phyloP scores from a whole-genome alignment of 202 grass and related monocot species.

The Carex sylvatica region DNA sequence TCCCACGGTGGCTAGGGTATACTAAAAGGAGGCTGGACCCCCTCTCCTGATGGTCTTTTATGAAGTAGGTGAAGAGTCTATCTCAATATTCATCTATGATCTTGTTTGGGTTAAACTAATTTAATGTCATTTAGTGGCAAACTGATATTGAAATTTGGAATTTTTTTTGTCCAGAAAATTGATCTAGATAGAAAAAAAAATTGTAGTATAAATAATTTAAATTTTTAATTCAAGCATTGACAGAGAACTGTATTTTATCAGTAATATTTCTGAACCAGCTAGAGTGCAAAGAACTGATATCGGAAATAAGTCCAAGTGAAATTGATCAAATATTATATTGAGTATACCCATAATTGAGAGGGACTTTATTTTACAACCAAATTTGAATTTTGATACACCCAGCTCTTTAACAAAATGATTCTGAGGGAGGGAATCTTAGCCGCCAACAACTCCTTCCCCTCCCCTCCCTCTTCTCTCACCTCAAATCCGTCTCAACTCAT shows the following conservation, averaged over 20 bases:
- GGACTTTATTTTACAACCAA: no score
- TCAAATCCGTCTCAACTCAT: no score
- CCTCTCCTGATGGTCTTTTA: background rate
- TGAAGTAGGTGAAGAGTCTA: conserved; percentile 52
- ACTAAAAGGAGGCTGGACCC: background rate
- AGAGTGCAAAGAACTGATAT: background rate
- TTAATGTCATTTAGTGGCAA: conserved; percentile 17
- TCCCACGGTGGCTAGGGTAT: background rate
- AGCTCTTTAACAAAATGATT: no score
- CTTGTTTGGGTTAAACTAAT: background rate
- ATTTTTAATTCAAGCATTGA: background rate
- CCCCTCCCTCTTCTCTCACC: no score
- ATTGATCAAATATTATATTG: background rate
- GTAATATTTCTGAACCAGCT: background rate
- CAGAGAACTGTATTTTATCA: background rate
- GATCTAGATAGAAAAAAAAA: background rate
- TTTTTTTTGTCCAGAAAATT: background rate
- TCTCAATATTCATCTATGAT: conserved; percentile 29
- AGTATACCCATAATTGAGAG: no score
- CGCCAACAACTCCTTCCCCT: no score
- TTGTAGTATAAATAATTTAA: background rate
- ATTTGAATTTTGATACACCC: no score
- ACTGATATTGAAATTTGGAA: background rate
- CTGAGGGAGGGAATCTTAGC: no score
- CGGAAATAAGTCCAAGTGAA: background rate